phyloP scores from a whole-genome alignment of 1,139 yeast genomes.

The Blastobotrys serpentis region DNA sequence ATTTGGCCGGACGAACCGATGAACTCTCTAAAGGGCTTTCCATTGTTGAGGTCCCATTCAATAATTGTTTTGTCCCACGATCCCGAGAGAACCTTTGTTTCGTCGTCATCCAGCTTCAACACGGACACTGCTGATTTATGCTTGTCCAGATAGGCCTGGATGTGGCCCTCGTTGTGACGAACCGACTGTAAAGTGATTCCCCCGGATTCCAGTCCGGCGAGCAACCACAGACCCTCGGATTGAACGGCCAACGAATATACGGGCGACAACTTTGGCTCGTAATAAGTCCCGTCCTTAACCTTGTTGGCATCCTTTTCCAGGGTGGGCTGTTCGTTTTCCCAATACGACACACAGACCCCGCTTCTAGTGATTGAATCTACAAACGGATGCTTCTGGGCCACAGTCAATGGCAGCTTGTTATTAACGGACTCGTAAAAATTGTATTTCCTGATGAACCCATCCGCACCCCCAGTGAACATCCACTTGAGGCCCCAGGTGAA shows the following conservation, averaged over 20 bases:
- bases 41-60: constrained; percentile 85
- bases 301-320: constrained; percentile 47
- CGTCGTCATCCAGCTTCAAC: constrained; percentile 59
- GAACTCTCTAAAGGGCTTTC: constrained; percentile 51
- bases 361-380: constrained; percentile 82
- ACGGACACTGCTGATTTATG: constrained; percentile 79
- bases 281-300: constrained; percentile 43
- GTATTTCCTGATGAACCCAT: constrained; percentile 87
- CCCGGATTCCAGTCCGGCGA: constrained; percentile 80
- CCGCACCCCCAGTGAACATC: constrained; percentile 94
- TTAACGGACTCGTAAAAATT: constrained; percentile 83
- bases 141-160: constrained; percentile 69
- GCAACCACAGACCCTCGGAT: constrained; percentile 76
- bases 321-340: constrained; percentile 94
- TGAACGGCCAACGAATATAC: constrained; percentile 87
- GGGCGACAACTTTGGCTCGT: constrained; percentile 57
- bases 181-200: constrained; percentile 84
- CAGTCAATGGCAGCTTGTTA: constrained; percentile 87
- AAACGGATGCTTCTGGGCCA: constrained; percentile 85
- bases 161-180: constrained; percentile 78
- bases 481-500: constrained; percentile 81
- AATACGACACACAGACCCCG: constrained; percentile 79
- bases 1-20: constrained; percentile 67
- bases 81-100: constrained; percentile 69
- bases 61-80: constrained; percentile 76